phyloP scores from a whole-genome alignment of 2,329 filamentous ascomycete genomes.

The Tolypocladium sp. region DNA sequence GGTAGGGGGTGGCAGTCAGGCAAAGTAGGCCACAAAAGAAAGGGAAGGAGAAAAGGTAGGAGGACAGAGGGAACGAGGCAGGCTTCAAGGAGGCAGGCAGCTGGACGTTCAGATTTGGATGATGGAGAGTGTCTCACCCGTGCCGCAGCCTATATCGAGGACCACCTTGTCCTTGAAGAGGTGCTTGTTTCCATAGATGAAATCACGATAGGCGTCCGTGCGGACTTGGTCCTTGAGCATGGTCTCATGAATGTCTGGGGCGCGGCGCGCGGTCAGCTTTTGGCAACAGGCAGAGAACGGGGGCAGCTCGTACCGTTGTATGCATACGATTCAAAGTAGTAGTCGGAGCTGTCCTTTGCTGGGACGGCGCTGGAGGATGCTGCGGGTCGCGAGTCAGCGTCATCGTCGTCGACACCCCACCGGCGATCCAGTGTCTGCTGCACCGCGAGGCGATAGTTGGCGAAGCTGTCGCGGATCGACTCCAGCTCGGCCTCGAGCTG shows the following conservation, averaged over 20 bases:
- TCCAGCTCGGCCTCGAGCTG: constrained; percentile 54
- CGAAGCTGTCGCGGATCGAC: constrained; percentile 50
- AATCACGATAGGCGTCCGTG: constrained; percentile 88
- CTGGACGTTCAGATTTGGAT: neutral
- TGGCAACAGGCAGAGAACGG: neutral
- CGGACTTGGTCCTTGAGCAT: constrained; percentile 89
- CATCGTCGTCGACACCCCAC: constrained; percentile 47
- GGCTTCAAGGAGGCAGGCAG: neutral
- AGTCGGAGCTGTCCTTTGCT: constrained; percentile 25
- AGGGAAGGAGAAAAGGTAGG: neutral
- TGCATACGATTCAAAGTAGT: constrained; percentile 55
- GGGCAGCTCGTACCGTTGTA: constrained; percentile 39
- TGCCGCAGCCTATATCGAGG: constrained; percentile 83
- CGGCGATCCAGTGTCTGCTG: constrained; percentile 58
- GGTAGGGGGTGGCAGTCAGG: neutral
- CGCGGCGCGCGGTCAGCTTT: neutral
- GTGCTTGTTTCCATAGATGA: constrained; percentile 86
- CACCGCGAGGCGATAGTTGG: constrained; percentile 55
- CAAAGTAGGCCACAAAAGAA: no score
- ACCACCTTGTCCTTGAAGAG: constrained; percentile 80
- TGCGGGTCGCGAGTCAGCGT: neutral
- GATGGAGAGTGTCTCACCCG: constrained; percentile 30
- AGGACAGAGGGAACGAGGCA: neutral
- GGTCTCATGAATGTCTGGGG: constrained; percentile 76
- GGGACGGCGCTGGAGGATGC: constrained; percentile 12